These are phyloP conservation scores for Colletotrichum lupini DNA, from an alignment of 2,329 filamentous ascomycete genomes.

Conservation along the genomic window DNA sequence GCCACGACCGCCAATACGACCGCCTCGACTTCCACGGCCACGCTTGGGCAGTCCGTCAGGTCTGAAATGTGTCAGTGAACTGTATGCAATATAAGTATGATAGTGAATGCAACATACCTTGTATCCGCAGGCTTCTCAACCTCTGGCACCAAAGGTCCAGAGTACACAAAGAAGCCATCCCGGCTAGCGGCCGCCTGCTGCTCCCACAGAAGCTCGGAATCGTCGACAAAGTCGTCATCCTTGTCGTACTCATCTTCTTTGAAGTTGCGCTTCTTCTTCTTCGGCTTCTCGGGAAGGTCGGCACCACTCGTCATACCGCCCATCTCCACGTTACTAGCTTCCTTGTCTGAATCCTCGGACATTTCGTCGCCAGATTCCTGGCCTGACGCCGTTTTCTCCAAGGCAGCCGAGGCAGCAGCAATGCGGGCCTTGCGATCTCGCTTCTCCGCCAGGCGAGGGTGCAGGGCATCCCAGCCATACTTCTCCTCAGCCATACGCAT, in stretches of 20 bases:
- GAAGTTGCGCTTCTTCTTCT: conserved; percentile 83
- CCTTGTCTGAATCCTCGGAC: conserved; percentile 81
- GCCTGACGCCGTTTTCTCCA: conserved; percentile 79
- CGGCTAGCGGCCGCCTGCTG: conserved; percentile 93
- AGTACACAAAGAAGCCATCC: conserved; percentile 98
- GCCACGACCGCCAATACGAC: conserved; percentile 68
- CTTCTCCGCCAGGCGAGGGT: conserved; percentile 90
- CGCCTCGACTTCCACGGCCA: conserved; percentile 57
- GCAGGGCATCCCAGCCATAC: conserved; percentile 93
- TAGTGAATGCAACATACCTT: conserved; percentile 55
- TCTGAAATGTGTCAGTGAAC: conserved; percentile 54
- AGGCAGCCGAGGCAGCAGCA: conserved; percentile 85
- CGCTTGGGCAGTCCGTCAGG: conserved; percentile 80
- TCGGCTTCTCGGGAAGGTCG: conserved; percentile 70
- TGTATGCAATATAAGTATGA: conserved; percentile 25
- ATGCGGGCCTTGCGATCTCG: conserved; percentile 89
- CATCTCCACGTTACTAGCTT: conserved; percentile 91
- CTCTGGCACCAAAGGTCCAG: conserved; percentile 88
- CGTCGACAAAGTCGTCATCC: conserved; percentile 88
- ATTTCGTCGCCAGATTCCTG: conserved; percentile 83
- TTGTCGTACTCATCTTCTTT: conserved; percentile 87
- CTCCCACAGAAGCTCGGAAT: conserved; percentile 95
- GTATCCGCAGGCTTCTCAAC: conserved; percentile 75
- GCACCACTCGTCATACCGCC: conserved; percentile 71
- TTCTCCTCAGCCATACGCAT: conserved; percentile 92